Conservation (phyloP, 306 rosid species). For the Vigna unguiculata region DNA sequence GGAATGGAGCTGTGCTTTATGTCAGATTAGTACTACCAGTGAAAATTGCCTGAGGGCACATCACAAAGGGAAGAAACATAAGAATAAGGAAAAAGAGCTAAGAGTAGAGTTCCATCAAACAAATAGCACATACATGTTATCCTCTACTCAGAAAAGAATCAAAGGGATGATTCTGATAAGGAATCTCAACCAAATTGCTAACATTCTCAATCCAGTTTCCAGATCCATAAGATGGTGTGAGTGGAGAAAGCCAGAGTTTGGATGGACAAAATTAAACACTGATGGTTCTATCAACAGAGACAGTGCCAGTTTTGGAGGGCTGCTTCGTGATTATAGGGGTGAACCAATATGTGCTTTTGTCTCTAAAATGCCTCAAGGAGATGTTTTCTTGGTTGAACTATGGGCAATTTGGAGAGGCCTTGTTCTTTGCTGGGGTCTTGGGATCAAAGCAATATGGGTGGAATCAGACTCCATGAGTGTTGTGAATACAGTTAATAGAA, state of each 20-base stretch:
- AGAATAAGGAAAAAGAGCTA: constrained; percentile 42
- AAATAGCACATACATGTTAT: constrained; percentile 33
- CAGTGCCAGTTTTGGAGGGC: constrained; percentile 61
- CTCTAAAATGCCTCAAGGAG: constrained; percentile 58
- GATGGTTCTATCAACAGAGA: constrained; percentile 61
- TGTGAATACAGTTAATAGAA: constrained; percentile 54
- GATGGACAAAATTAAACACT: constrained; percentile 73
- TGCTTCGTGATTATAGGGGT: constrained; percentile 60
- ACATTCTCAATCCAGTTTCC: constrained; percentile 49
- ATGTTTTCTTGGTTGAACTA: constrained; percentile 54
- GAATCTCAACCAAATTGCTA: constrained; percentile 60
- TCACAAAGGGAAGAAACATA: constrained; percentile 63
- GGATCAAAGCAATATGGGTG: constrained; percentile 59
- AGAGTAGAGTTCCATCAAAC: constrained; percentile 18
- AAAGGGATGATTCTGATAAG: constrained; percentile 53
- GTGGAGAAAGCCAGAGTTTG: constrained; percentile 62
- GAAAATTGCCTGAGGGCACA: constrained; percentile 54
- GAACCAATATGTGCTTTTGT: constrained; percentile 65
- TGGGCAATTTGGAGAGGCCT: constrained; percentile 66
- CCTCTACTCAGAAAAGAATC: constrained; percentile 43
- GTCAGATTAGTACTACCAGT: constrained; percentile 59
- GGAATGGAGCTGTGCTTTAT: constrained; percentile 75
- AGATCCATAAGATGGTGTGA: constrained; percentile 52
- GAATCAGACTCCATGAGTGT: constrained; percentile 61
- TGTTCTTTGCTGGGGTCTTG: constrained; percentile 51